These are phyloP conservation scores for Casaregolazyma suthepensis DNA, from an alignment of 1,139 yeast genomes.

Conservation along the genomic window DNA sequence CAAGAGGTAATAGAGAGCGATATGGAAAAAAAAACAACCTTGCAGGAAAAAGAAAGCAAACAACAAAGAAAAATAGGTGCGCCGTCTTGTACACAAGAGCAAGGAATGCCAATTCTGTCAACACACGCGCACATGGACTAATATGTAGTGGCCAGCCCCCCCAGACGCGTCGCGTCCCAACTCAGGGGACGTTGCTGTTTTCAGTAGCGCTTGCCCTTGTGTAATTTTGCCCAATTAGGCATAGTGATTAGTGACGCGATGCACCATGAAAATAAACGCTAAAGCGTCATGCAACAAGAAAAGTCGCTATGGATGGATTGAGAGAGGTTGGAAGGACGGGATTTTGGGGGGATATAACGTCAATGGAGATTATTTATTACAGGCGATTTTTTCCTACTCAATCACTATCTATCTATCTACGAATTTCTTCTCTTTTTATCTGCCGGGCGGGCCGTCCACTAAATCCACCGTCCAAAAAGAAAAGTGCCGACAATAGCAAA, in stretches of 20 bases:
- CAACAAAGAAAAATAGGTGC: background rate
- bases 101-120: background rate
- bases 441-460: background rate
- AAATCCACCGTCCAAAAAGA: background rate
- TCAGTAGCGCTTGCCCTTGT: background rate
- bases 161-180: background rate
- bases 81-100: background rate
- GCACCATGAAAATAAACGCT: background rate
- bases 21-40: background rate
- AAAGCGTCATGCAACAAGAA: background rate
- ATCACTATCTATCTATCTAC: too few relatives aligned
- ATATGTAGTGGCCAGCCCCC: background rate
- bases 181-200: background rate
- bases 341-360: too few relatives aligned
- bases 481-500: background rate
- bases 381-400: background rate
- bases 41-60: background rate
- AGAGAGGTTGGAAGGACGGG: too few relatives aligned
- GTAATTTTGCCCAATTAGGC: background rate
- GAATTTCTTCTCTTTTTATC: background rate
- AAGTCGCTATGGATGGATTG: too few relatives aligned
- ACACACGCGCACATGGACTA: background rate
- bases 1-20: background rate
- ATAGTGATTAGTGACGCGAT: background rate
- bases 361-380: background rate